Evolutionary conservation across 2,329 filamentous ascomycete genomes (phyloP).

Genomic region (Elsinoe perseae): DNA sequence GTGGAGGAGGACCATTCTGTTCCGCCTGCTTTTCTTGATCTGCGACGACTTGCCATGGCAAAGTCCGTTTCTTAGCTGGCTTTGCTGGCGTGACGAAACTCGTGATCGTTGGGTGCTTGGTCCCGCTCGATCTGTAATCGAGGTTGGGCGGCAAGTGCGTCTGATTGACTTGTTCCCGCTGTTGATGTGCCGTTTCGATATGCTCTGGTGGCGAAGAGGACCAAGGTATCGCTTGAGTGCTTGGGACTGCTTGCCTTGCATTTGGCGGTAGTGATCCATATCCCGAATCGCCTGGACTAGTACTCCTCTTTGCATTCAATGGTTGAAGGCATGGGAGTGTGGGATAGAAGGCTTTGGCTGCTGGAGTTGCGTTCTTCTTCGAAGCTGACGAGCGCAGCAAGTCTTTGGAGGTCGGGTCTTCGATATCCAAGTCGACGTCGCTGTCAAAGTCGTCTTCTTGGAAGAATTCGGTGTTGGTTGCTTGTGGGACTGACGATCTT

Average conservation of each 20-base stretch:
- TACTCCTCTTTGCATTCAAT: not conserved
- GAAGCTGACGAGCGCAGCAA: constrained; percentile 37
- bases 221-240: constrained; percentile 61
- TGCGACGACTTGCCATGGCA: constrained; percentile 10
- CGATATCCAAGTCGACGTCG: constrained; percentile 66
- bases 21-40: constrained; percentile 23
- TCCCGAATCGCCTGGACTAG: constrained; percentile 20
- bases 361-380: constrained; percentile 23
- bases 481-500: constrained; percentile 22
- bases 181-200: constrained; percentile 24
- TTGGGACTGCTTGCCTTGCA: constrained; percentile 31
- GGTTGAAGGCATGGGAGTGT: constrained; percentile 25
- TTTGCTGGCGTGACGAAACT: constrained; percentile 24
- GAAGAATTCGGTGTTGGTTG: constrained; percentile 48
- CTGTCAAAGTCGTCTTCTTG: constrained; percentile 81
- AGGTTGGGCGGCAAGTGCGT: not conserved
- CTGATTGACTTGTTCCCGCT: not conserved
- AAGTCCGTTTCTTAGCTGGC: constrained; percentile 52
- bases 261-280: constrained; percentile 22
- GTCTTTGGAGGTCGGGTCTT: constrained; percentile 48
- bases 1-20: constrained; percentile 18
- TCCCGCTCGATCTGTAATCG: not conserved
- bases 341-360: constrained; percentile 23
- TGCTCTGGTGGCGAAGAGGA: constrained; percentile 45
- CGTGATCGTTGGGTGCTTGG: constrained; percentile 2